A percentile compares a stretch with the other conserved stretches of the same genome.
phyloP scores from a whole-genome alignment of 305 asterid species.

The Fraxinus platypoda region DNA sequence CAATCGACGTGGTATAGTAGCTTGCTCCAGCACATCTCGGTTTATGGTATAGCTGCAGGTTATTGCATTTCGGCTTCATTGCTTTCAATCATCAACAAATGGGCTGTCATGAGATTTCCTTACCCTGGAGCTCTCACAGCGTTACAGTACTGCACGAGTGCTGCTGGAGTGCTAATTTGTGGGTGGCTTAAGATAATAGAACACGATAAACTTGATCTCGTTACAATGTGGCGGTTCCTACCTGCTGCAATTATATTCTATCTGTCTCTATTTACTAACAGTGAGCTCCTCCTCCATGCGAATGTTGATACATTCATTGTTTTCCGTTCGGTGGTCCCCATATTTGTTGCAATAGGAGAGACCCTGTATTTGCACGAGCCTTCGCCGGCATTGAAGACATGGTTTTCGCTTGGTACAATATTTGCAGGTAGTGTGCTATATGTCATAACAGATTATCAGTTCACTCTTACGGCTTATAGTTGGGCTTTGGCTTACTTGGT shows the following conservation, averaged over 20 bases:
- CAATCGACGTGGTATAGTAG: slow-evolving; percentile 40
- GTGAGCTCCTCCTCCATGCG: slow-evolving; percentile 93
- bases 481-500: slow-evolving; percentile 88
- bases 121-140: slow-evolving; percentile 94
- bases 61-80: slow-evolving; percentile 88
- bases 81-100: slow-evolving; percentile 84
- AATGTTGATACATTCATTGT: slow-evolving; percentile 90
- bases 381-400: slow-evolving; percentile 75
- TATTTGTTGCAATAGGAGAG: slow-evolving; percentile 87
- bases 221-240: slow-evolving; percentile 79
- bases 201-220: slow-evolving; percentile 72
- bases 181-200: slow-evolving; percentile 65
- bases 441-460: slow-evolving; percentile 80
- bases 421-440: slow-evolving; percentile 88
- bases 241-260: slow-evolving; percentile 88
- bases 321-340: slow-evolving; percentile 89
- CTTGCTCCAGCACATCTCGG: slow-evolving; percentile 67
- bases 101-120: slow-evolving; percentile 96
- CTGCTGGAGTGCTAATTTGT: slow-evolving; percentile 65
- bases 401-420: slow-evolving; percentile 75
- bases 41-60: slow-evolving; percentile 85
- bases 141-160: slow-evolving; percentile 84
- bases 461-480: slow-evolving; percentile 71
- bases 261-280: slow-evolving; percentile 77
- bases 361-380: slow-evolving; percentile 84